Evolutionary conservation across 306 rosid species (phyloP).

Genomic region (Dryas alaskensis): DNA sequence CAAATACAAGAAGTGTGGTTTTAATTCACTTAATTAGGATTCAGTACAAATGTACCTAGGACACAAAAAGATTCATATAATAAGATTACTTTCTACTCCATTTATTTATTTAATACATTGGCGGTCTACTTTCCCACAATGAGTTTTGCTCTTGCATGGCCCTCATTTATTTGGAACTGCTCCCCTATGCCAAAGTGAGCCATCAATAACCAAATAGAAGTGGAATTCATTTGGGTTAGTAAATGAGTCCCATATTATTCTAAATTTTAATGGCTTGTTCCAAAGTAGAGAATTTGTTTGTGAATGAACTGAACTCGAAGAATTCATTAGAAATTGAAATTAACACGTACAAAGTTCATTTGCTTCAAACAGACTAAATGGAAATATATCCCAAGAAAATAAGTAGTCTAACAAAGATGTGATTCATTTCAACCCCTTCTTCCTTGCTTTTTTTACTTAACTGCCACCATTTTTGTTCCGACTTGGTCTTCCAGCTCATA

Average conservation of each 20-base stretch:
- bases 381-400: too few species aligned
- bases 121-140: constrained; percentile 9
- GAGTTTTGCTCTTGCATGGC: constrained; percentile 20
- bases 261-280: too few species aligned
- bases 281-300: too few species aligned
- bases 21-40: not conserved
- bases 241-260: too few species aligned
- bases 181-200: constrained; percentile 29
- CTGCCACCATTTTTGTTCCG: constrained; percentile 11
- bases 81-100: not conserved
- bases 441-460: not conserved
- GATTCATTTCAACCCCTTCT: not conserved
- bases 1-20: too few species aligned
- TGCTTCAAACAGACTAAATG: too few species aligned
- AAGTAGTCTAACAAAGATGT: not conserved
- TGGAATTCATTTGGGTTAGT: not conserved
- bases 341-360: too few species aligned
- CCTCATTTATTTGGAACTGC: constrained; percentile 29
- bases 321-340: too few species aligned
- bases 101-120: not conserved
- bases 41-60: not conserved
- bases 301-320: too few species aligned
- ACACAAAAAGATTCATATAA: not conserved
- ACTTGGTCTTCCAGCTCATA: constrained; percentile 22
- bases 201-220: constrained; percentile 31